Conservation (phyloP, 768 basidiomycete genomes). For the Boletus reticulatus region DNA sequence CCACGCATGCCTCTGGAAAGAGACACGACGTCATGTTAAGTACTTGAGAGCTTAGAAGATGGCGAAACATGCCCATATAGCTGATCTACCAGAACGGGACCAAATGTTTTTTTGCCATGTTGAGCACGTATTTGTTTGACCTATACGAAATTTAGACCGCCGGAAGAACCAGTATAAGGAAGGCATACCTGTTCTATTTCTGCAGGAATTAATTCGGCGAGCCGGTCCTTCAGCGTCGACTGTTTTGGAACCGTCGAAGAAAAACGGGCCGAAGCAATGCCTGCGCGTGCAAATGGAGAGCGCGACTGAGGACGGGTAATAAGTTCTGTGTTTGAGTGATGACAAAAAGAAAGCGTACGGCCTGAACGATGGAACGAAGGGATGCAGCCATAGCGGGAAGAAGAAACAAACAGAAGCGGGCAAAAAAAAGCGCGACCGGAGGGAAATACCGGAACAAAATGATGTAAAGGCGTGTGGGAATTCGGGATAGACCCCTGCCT, state of each 20-base stretch:
- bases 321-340: not conserved
- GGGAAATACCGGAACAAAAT: conserved; percentile 26
- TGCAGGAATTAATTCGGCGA: conserved; percentile 89
- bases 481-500: not conserved
- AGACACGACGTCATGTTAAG: not conserved
- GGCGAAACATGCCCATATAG: conserved; percentile 69
- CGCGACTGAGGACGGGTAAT: conserved; percentile 42
- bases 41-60: not conserved
- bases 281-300: conserved; percentile 42
- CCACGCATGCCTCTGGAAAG: conserved; percentile 76
- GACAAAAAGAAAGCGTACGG: conserved; percentile 29
- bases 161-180: not conserved
- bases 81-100: conserved; percentile 87
- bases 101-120: conserved; percentile 92
- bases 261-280: conserved; percentile 51
- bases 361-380: conserved; percentile 34
- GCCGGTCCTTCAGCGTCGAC: conserved; percentile 84
- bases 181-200: conserved; percentile 49
- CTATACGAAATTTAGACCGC: conserved; percentile 41
- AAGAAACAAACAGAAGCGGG: not conserved
- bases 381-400: conserved; percentile 43
- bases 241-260: conserved; percentile 66
- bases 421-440: conserved; percentile 8
- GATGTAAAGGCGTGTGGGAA: conserved; percentile 13
- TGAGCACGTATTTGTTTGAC: conserved; percentile 80